Conservation (phyloP, 2,329 filamentous ascomycete species). For the Cucurbitaria berberidis region DNA sequence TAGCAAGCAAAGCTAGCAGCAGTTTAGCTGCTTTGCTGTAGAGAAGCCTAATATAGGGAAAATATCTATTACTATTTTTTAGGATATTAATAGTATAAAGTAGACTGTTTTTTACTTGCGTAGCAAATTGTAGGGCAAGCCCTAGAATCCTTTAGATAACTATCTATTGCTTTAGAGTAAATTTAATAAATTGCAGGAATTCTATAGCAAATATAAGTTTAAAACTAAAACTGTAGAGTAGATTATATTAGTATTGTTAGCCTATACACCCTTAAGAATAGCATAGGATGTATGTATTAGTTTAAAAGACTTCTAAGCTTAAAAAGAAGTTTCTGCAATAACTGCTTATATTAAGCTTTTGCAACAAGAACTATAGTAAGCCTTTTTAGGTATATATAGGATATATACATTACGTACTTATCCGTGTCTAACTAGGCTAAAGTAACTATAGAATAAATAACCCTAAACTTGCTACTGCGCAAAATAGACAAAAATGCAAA, state of each 20-base stretch:
- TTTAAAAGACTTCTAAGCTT: conserved; percentile 64
- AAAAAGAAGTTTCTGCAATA: conserved; percentile 61
- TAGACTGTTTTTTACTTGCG: conserved; percentile 34
- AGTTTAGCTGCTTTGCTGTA: conserved; percentile 42
- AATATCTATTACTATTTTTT: conserved; percentile 42
- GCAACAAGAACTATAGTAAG: conserved; percentile 59
- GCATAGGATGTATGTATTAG: conserved; percentile 62
- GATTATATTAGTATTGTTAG: conserved; percentile 51
- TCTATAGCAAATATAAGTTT: conserved; percentile 70
- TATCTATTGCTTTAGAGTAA: conserved; percentile 63
- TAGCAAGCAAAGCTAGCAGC: conserved; percentile 33
- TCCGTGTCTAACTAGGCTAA: conserved; percentile 57
- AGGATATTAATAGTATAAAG: conserved; percentile 55
- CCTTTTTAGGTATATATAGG: background rate
- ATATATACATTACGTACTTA: conserved; percentile 16
- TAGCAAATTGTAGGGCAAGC: conserved; percentile 48
- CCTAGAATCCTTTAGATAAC: conserved; percentile 61
- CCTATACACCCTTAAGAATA: conserved; percentile 61
- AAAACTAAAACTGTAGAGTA: conserved; percentile 50
- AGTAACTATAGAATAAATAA: conserved; percentile 41
- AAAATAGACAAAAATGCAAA: conserved; percentile 42
- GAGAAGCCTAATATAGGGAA: conserved; percentile 60
- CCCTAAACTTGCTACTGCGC: conserved; percentile 43
- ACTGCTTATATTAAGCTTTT: conserved; percentile 67
- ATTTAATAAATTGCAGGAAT: conserved; percentile 57